phyloP scores from a whole-genome alignment of 495 filamentous ascomycete species.

The Aspergillus sclerotioniger region DNA sequence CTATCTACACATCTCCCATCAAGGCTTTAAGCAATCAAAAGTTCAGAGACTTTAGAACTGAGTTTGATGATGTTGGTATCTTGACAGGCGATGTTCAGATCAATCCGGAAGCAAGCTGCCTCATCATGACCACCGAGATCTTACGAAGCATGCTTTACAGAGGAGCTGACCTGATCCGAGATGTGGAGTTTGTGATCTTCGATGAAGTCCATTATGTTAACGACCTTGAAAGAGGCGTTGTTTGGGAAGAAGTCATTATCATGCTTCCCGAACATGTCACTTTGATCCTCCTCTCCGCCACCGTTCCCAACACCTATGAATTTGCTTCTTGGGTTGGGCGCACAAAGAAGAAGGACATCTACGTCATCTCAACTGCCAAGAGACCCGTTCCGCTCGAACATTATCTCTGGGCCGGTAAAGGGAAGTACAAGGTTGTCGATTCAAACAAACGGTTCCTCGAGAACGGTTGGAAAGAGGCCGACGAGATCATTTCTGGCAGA shows the following conservation, averaged over 20 bases:
- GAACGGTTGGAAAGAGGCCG: slow-evolving; percentile 91
- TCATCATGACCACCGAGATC: slow-evolving; percentile 99
- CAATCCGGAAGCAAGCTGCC: slow-evolving; percentile 92
- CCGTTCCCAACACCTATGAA: slow-evolving; percentile 94
- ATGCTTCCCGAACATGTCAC: slow-evolving; percentile 98
- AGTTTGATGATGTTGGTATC: slow-evolving; percentile 94
- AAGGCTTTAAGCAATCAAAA: slow-evolving; percentile 99
- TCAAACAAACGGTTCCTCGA: slow-evolving; percentile 87
- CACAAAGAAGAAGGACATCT: slow-evolving; percentile 98
- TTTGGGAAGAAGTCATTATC: slow-evolving; percentile 99
- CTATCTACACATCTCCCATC: slow-evolving; percentile 98
- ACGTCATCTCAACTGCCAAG: slow-evolving; percentile 96
- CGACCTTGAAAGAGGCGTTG: slow-evolving; percentile 92
- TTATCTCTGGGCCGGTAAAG: slow-evolving; percentile 90
- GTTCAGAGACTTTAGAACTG: slow-evolving; percentile 87
- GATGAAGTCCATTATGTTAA: slow-evolving; percentile 99
- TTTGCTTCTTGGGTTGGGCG: slow-evolving; percentile 98
- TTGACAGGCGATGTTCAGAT: slow-evolving; percentile 98
- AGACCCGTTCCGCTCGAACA: slow-evolving; percentile 93
- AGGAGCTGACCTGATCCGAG: slow-evolving; percentile 91
- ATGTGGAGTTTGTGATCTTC: slow-evolving; percentile 98
- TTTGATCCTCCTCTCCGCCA: slow-evolving; percentile 90
- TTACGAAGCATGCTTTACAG: slow-evolving; percentile 97
- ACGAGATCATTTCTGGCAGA: slow-evolving; percentile 74
- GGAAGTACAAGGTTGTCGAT: slow-evolving; percentile 91